phyloP scores from a whole-genome alignment of 176 grass and related monocot genomes.

The Juncus inflexus region DNA sequence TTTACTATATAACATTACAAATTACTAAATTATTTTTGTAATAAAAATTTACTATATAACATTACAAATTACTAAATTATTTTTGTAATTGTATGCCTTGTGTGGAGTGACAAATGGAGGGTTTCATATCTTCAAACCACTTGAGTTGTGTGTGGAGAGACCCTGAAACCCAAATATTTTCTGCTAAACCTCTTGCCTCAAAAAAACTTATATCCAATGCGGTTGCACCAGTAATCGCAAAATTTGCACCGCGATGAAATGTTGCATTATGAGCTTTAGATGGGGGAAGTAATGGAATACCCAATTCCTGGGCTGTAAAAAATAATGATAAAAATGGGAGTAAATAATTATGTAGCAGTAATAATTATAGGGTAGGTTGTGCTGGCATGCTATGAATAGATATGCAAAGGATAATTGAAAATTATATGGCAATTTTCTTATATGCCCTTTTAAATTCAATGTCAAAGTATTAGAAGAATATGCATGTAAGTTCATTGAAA shows the following conservation, averaged over 20 bases:
- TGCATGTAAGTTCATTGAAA: too few relatives aligned
- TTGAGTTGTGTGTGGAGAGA: conserved; percentile 74
- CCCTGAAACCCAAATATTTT: conserved; percentile 70
- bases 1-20: too few relatives aligned
- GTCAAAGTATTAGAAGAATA: too few relatives aligned
- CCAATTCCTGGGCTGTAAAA: conserved; percentile 65
- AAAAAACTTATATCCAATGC: conserved; percentile 70
- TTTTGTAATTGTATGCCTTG: conserved; percentile 28
- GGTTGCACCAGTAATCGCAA: conserved; percentile 78
- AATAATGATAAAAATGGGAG: too few relatives aligned
- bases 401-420: too few relatives aligned
- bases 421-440: too few relatives aligned
- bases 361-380: too few relatives aligned
- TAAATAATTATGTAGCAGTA: too few relatives aligned
- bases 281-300: conserved; percentile 65
- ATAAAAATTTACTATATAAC: too few relatives aligned
- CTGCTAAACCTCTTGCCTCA: conserved; percentile 38
- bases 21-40: too few relatives aligned
- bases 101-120: conserved; percentile 54
- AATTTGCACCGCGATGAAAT: conserved; percentile 80
- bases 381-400: too few relatives aligned
- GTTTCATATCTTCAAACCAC: conserved; percentile 80
- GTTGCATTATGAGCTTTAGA: conserved; percentile 66
- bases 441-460: too few relatives aligned
- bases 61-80: background rate